Evolutionary conservation across 1,284 basidiomycete genomes (phyloP).

Genomic region (Cutaneotrichosporon spelunceum): DNA sequence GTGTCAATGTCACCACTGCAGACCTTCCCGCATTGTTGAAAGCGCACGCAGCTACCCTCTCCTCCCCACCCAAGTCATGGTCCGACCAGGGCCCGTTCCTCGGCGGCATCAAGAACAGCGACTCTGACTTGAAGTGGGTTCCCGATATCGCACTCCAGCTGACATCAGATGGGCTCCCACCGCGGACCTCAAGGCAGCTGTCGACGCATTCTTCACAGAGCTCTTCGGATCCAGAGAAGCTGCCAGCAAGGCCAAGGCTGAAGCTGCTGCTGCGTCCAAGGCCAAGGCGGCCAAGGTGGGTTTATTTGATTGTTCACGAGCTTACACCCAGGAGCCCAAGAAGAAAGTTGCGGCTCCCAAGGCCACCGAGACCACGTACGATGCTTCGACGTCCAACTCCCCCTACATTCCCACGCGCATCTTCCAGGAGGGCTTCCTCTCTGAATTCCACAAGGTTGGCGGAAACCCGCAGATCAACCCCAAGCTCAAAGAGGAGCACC

Average conservation of each 20-base stretch:
- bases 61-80: constrained; percentile 66
- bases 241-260: constrained; percentile 65
- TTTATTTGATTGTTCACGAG: not conserved
- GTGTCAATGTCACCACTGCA: constrained; percentile 70
- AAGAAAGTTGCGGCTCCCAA: constrained; percentile 44
- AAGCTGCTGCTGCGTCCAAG: constrained; percentile 62
- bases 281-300: constrained; percentile 61
- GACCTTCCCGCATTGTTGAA: constrained; percentile 65
- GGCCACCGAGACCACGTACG: constrained; percentile 22
- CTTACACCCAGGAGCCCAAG: constrained; percentile 54
- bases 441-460: constrained; percentile 87
- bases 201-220: constrained; percentile 71
- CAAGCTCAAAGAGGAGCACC: constrained; percentile 74
- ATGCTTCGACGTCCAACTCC: constrained; percentile 38
- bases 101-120: constrained; percentile 63
- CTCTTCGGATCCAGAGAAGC: constrained; percentile 74
- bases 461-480: constrained; percentile 85
- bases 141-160: not conserved
- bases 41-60: constrained; percentile 59
- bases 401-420: constrained; percentile 57
- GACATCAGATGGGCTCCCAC: constrained; percentile 76
- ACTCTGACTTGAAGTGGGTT: constrained; percentile 58
- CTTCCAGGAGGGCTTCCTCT: constrained; percentile 94
- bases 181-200: constrained; percentile 81
- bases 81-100: constrained; percentile 66